phyloP scores from a whole-genome alignment of 345 rosid genomes.

The Fremontodendron californicum region DNA sequence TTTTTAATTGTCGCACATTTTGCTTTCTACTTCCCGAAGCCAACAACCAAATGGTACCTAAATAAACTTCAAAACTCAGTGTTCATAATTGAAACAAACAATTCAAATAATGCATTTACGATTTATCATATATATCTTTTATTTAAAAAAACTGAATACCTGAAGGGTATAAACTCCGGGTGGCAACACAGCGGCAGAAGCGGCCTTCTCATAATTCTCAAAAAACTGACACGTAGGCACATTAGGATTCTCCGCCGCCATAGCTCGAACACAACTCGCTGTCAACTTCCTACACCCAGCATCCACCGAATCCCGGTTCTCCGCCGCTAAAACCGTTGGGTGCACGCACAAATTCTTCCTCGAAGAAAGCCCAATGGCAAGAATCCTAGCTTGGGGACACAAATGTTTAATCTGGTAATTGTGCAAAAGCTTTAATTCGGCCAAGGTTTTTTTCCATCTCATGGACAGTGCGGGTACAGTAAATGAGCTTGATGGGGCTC shows the following conservation, averaged over 20 bases:
- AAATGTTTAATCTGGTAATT: constrained; percentile 62
- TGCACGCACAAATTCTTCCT: constrained; percentile 91
- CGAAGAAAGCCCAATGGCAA: constrained; percentile 81
- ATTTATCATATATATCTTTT: neutral
- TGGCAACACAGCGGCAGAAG: constrained; percentile 71
- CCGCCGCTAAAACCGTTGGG: constrained; percentile 64
- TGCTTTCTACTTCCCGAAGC: neutral
- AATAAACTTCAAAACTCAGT: neutral
- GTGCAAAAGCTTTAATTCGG: constrained; percentile 75
- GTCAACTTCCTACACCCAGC: constrained; percentile 90
- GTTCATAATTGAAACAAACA: neutral
- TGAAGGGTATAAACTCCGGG: constrained; percentile 94
- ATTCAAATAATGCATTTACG: neutral
- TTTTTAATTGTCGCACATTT: neutral
- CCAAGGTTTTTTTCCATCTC: constrained; percentile 99
- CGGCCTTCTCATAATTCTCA: constrained; percentile 83
- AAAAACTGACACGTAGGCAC: constrained; percentile 75
- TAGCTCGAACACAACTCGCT: constrained; percentile 84
- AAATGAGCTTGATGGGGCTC: constrained; percentile 71
- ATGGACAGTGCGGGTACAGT: constrained; percentile 96
- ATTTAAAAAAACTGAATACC: constrained; percentile 30
- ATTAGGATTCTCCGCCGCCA: constrained; percentile 70
- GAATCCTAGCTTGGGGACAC: constrained; percentile 67
- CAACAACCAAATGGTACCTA: neutral
- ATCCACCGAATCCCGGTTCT: constrained; percentile 94